Evolutionary conservation across 306 rosid genomes (phyloP).

Genomic region (Astragalus membranaceus): DNA sequence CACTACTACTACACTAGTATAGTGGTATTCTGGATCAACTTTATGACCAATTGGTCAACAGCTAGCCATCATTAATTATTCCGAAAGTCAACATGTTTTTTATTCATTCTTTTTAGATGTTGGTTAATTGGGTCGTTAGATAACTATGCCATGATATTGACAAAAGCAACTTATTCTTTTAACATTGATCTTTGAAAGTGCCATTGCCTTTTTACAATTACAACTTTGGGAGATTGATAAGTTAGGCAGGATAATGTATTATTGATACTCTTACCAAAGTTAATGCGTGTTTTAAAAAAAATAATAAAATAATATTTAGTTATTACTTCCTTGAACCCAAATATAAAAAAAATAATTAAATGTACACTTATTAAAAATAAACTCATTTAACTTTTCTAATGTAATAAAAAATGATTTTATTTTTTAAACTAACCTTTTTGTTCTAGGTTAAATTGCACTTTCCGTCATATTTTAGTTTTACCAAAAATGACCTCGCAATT

Average conservation of each 20-base stretch:
- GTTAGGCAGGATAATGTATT: neutral
- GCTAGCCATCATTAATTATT: neutral
- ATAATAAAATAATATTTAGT: neutral
- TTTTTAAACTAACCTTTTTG: too few relatives aligned
- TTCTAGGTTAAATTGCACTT: too few relatives aligned
- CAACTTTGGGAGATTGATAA: neutral
- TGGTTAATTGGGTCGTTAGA: neutral
- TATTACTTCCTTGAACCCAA: neutral
- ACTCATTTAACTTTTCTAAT: too few relatives aligned
- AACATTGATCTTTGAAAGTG: neutral
- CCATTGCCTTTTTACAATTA: neutral
- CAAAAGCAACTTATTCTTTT: neutral
- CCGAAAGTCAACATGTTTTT: slow-evolving; percentile 13
- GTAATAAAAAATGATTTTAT: too few relatives aligned
- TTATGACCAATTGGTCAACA: neutral
- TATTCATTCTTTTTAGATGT: neutral
- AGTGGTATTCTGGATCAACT: neutral
- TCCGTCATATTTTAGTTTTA: too few relatives aligned
- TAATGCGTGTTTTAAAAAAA: neutral
- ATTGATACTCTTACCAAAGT: neutral
- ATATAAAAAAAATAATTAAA: too few relatives aligned
- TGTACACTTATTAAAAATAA: too few relatives aligned
- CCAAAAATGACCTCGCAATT: too few relatives aligned
- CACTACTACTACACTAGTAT: neutral
- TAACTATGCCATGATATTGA: neutral